Percentiles rank a stretch among this genome's conserved stretches.
Evolutionary conservation across 1,284 basidiomycete species (phyloP).

Genomic region (Inonotus hispidus): DNA sequence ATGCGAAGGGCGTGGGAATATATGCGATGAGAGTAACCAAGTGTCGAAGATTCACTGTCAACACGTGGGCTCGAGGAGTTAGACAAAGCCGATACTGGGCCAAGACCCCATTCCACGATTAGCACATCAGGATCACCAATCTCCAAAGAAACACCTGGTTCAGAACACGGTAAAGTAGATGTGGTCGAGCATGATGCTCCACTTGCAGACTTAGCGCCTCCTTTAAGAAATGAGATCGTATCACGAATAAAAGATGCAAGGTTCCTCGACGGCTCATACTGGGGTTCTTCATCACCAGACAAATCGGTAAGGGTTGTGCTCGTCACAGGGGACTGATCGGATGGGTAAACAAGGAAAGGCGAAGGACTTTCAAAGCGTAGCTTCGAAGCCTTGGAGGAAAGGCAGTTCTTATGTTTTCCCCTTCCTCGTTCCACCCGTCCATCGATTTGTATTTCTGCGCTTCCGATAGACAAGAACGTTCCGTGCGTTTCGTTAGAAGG

Average conservation of each 20-base stretch:
- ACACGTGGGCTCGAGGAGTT: not conserved
- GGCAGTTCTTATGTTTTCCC: conserved; percentile 7
- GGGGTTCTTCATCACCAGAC: not conserved
- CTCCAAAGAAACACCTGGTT: not conserved
- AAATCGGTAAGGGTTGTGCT: not conserved
- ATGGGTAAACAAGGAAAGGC: not conserved
- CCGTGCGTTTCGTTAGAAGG: not conserved
- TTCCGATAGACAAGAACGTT: not conserved
- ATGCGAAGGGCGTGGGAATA: not conserved
- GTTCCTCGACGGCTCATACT: not conserved
- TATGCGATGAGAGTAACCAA: conserved; percentile 7
- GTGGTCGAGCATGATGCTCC: not conserved
- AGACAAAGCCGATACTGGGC: not conserved
- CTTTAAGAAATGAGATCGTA: not conserved
- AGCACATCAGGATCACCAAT: conserved; percentile 3
- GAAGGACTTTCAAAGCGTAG: not conserved
- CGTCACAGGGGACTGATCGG: not conserved
- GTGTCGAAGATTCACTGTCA: not conserved
- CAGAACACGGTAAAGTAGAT: not conserved
- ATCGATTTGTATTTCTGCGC: not conserved
- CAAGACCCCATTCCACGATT: conserved; percentile 7
- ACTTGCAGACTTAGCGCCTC: not conserved
- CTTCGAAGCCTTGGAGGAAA: conserved; percentile 5
- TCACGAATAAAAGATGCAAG: not conserved
- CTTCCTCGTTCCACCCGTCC: not conserved